Conservation (phyloP, 1,284 basidiomycete genomes). For the Austroboletus niveus region DNA sequence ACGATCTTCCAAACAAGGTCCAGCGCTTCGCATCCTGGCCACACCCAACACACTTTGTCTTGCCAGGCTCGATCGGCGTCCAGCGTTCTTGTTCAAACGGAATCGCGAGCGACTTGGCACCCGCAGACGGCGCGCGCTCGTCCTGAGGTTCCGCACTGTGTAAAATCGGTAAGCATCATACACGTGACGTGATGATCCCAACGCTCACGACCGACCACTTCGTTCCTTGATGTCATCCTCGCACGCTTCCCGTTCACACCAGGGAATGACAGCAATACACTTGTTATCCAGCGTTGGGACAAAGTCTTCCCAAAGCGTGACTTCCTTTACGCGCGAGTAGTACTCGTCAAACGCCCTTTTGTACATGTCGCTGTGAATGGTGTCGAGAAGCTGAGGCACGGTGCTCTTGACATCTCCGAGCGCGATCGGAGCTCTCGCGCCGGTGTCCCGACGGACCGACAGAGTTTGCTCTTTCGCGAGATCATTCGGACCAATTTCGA, state of each 20-base stretch:
- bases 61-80: constrained; percentile 71
- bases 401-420: constrained; percentile 59
- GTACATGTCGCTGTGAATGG: constrained; percentile 92
- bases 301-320: constrained; percentile 89
- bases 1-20: constrained; percentile 89
- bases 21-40: constrained; percentile 85
- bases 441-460: constrained; percentile 87
- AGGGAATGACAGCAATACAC: constrained; percentile 88
- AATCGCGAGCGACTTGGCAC: constrained; percentile 96
- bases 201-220: constrained; percentile 77
- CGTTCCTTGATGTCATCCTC: constrained; percentile 99
- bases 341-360: constrained; percentile 74
- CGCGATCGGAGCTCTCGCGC: constrained; percentile 74
- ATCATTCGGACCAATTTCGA: constrained; percentile 96
- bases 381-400: constrained; percentile 72
- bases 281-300: constrained; percentile 91
- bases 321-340: constrained; percentile 68
- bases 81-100: constrained; percentile 91
- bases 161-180: neutral
- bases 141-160: constrained; percentile 81
- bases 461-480: constrained; percentile 82
- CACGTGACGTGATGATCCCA: neutral
- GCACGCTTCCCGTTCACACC: constrained; percentile 94
- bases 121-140: constrained; percentile 94
- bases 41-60: constrained; percentile 86